Evolutionary conservation across 495 filamentous ascomycete species (phyloP), one percentile per base, ranked within the genome.

Genomic region (Durotheca rogersii): DNA sequence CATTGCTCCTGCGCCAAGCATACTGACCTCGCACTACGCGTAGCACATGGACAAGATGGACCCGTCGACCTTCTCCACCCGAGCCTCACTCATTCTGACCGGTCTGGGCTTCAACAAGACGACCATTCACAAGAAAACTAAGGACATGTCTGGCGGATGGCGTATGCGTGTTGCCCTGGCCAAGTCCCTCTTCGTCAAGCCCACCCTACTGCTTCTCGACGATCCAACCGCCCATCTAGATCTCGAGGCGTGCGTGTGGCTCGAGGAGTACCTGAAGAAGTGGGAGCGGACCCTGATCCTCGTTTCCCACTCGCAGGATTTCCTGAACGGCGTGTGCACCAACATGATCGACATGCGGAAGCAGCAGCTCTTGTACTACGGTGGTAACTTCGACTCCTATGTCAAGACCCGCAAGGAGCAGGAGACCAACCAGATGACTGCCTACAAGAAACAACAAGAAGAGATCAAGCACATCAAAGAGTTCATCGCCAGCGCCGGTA

Each of bases 81-180:
- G 93, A 67, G 93, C 93, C 29, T 95, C 91, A 18, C 83, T 95
- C 55, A 99, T 99, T 69, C 69, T 99, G 53, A 99, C 93, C 32
- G 93, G 93, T 91, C 88, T 99, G 32, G 93, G 93, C 53, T 99
- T 99, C 81, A 95, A 97, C 83, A 96, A 96, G 75, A 69, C 58
- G 20, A 99, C 93, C 21, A 97, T 99, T 65, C 76, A 92, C 70
- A 99, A 99, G 81, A 94, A 89, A 81, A 99, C 93, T 54, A 99
- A 96, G 82, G 93, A 99, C 65, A 99, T 99, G 93, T 99, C 93
- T 57, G 93, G 93, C 86, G 93, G 93, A 53, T 99, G 93, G 93
- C 83, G 94, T 76, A 99, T 99, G 93, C 88, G 93, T 80, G 93
- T 99, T 20, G 93, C 93, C 23, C 82, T 99, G 31, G 93, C 79